phyloP scores from a whole-genome alignment of 2,329 filamentous ascomycete genomes.

The Septoria petroselini region DNA sequence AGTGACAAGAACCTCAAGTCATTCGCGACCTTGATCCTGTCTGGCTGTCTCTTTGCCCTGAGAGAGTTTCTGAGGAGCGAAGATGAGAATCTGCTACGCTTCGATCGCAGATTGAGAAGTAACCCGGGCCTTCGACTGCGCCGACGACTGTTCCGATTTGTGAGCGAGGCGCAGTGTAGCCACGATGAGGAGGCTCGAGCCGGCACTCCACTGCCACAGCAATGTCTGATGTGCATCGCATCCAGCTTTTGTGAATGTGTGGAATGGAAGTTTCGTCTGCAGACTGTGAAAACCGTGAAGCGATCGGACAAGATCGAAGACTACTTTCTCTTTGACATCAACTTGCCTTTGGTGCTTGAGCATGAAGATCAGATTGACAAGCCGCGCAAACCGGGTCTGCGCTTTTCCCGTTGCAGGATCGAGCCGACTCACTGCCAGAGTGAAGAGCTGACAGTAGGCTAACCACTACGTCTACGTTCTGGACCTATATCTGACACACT shows the following conservation, averaged over 20 bases:
- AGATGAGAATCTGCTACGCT: background rate
- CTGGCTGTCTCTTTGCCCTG: slow-evolving; percentile 12
- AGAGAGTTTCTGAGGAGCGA: slow-evolving; percentile 3
- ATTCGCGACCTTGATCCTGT: slow-evolving; percentile 9
- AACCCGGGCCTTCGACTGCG: too few species aligned
- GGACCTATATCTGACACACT: background rate
- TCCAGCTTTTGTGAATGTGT: background rate
- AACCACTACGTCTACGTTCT: too few species aligned
- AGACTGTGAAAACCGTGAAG: background rate
- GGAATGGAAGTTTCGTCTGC: background rate
- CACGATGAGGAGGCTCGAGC: too few species aligned
- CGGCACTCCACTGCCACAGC: background rate
- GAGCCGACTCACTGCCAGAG: background rate
- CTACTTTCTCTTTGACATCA: background rate
- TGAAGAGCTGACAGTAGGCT: slow-evolving; percentile 4
- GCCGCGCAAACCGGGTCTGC: background rate
- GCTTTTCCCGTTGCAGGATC: slow-evolving; percentile 7
- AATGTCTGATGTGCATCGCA: background rate
- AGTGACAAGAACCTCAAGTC: slow-evolving; percentile 11
- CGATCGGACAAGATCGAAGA: background rate
- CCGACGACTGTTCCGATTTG: too few species aligned
- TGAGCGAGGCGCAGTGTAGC: too few species aligned
- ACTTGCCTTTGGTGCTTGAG: slow-evolving; percentile 5
- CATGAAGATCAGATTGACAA: slow-evolving; percentile 2
- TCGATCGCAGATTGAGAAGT: too few species aligned